Conservation (phyloP, 139 green algal species). For the Deuterostichococcus epilithicus region DNA sequence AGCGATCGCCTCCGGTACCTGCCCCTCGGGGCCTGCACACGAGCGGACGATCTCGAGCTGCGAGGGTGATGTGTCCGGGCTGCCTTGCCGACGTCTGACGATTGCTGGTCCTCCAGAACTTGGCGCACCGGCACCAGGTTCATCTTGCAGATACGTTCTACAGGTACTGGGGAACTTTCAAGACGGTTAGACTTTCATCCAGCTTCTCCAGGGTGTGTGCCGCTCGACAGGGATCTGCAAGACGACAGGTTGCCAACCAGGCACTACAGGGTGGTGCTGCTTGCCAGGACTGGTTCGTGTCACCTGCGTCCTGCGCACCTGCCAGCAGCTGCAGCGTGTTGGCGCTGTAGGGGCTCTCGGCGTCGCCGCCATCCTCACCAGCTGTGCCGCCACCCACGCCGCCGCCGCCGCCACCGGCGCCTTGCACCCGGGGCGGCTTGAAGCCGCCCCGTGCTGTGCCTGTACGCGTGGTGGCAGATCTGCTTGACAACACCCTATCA, state of each 20-base stretch:
- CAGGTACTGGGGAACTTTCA: background rate
- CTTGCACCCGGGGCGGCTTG: slow-evolving; percentile 63
- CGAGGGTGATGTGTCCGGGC: background rate
- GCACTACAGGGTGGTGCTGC: background rate
- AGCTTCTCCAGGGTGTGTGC: too few species aligned
- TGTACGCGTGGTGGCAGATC: background rate
- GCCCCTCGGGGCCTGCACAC: slow-evolving; percentile 30
- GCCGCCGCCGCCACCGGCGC: slow-evolving; percentile 31
- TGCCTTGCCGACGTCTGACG: background rate
- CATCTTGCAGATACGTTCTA: background rate
- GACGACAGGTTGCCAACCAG: background rate
- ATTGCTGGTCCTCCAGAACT: background rate
- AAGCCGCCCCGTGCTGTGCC: slow-evolving; percentile 38
- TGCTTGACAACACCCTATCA: background rate
- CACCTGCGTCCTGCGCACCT: slow-evolving; percentile 25
- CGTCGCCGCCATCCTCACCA: slow-evolving; percentile 29
- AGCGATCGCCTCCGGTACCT: slow-evolving; percentile 57
- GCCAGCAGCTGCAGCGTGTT: slow-evolving; percentile 58
- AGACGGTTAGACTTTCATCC: too few species aligned
- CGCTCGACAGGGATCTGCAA: background rate
- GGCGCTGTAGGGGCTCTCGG: slow-evolving; percentile 31
- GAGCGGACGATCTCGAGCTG: background rate
- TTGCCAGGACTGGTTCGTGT: background rate
- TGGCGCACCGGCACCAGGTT: background rate
- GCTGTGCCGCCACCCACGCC: background rate